Conservation (phyloP, 306 rosid species). For the Carpinus viminea region DNA sequence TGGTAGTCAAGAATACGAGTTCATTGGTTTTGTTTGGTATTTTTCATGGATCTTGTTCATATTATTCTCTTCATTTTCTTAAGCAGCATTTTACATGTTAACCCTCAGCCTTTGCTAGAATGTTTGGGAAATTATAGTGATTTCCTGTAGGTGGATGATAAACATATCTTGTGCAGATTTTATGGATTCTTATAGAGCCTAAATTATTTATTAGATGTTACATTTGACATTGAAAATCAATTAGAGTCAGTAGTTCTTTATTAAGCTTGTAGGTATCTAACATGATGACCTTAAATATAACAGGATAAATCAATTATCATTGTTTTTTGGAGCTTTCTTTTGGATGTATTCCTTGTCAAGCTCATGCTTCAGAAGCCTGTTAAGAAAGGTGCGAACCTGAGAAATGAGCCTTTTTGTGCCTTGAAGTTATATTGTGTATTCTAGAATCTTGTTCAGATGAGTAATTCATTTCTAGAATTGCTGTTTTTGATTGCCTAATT, state of each 20-base stretch:
- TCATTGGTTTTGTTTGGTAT: neutral
- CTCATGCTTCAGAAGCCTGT: slow-evolving; percentile 56
- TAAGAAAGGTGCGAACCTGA: slow-evolving; percentile 59
- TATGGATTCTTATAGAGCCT: neutral
- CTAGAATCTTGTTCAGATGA: slow-evolving; percentile 3
- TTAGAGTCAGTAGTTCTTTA: neutral
- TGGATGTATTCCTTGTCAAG: slow-evolving; percentile 58
- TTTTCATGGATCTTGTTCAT: neutral
- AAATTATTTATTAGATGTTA: neutral
- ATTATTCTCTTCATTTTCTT: neutral
- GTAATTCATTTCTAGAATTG: slow-evolving; percentile 1
- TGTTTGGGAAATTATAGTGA: neutral
- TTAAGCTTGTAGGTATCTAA: slow-evolving; percentile 14
- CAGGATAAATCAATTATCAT: slow-evolving; percentile 57
- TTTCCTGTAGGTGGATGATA: neutral
- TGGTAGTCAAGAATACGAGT: neutral
- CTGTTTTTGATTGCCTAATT: slow-evolving; percentile 12
- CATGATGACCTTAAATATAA: slow-evolving; percentile 9
- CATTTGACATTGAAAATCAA: neutral
- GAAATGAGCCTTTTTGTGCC: slow-evolving; percentile 21
- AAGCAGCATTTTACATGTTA: neutral
- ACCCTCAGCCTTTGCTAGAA: neutral
- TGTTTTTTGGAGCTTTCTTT: slow-evolving; percentile 58
- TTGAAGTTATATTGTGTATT: slow-evolving; percentile 18
- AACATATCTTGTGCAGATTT: neutral